phyloP scores from a whole-genome alignment of 805 yeast species.

The Blastobotrys attinorum region DNA sequence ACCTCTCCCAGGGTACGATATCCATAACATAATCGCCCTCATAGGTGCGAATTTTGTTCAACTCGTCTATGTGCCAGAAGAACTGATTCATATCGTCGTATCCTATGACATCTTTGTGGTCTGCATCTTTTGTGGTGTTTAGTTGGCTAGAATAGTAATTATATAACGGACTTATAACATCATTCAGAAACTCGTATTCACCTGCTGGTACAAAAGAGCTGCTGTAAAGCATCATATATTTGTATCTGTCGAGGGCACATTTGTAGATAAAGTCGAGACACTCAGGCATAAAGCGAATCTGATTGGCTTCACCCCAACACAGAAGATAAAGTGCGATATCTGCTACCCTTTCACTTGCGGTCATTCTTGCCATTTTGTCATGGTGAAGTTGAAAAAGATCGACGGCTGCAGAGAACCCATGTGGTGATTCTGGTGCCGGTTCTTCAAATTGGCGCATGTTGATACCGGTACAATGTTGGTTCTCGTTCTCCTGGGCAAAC shows the following conservation, averaged over 20 bases:
- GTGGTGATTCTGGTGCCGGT: neutral
- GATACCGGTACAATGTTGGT: neutral
- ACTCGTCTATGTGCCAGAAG: slow-evolving; percentile 99
- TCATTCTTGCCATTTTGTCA: slow-evolving; percentile 45
- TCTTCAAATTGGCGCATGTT: neutral
- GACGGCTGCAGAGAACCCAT: neutral
- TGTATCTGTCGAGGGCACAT: slow-evolving; percentile 83
- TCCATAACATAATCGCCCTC: slow-evolving; percentile 68
- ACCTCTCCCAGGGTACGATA: slow-evolving; percentile 84
- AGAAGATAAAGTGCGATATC: slow-evolving; percentile 57
- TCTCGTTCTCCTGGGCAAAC: neutral
- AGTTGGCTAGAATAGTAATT: slow-evolving; percentile 61
- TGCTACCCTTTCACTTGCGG: slow-evolving; percentile 51
- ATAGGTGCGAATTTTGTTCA: slow-evolving; percentile 70
- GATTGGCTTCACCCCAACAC: slow-evolving; percentile 76
- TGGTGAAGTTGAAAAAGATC: slow-evolving; percentile 60
- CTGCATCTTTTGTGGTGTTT: slow-evolving; percentile 57
- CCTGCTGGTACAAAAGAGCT: slow-evolving; percentile 17
- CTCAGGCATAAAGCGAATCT: slow-evolving; percentile 87
- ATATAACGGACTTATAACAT: slow-evolving; percentile 87
- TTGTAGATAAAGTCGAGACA: slow-evolving; percentile 89
- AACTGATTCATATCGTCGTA: slow-evolving; percentile 98
- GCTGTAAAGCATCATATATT: slow-evolving; percentile 42
- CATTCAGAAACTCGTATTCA: slow-evolving; percentile 75
- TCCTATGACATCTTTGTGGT: slow-evolving; percentile 57